Percentiles rank a stretch among this genome's conserved stretches.
phyloP scores from a whole-genome alignment of 441 rosid species.

The Erodium trifolium region DNA sequence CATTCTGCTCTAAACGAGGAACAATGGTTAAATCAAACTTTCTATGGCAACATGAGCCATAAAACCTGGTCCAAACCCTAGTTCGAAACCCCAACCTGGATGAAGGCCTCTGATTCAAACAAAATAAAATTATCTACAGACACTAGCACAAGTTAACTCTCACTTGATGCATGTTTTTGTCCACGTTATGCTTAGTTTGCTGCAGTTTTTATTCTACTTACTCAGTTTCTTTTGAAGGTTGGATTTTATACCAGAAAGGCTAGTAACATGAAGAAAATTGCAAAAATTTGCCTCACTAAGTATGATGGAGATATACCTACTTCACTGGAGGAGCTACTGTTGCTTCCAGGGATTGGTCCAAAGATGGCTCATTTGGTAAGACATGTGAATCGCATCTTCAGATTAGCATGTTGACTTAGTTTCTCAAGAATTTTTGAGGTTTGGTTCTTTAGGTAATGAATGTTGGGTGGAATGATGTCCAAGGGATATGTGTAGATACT shows the following conservation, averaged over 20 bases:
- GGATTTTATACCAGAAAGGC: constrained; percentile 93
- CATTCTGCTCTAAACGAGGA: not conserved
- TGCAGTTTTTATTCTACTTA: constrained; percentile 10
- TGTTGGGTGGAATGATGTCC: constrained; percentile 79
- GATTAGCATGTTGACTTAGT: constrained; percentile 2
- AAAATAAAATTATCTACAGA: not conserved
- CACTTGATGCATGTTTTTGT: not conserved
- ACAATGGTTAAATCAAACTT: not conserved
- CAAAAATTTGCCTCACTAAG: constrained; percentile 60
- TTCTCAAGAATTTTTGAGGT: constrained; percentile 5
- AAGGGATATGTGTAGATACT: constrained; percentile 91
- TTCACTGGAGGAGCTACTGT: constrained; percentile 71
- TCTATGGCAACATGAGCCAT: not conserved
- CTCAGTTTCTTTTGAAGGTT: constrained; percentile 38
- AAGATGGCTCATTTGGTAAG: constrained; percentile 97
- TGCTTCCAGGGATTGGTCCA: constrained; percentile 95
- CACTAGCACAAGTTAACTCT: not conserved
- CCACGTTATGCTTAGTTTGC: not conserved
- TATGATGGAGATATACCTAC: constrained; percentile 84
- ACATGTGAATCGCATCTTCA: not conserved
- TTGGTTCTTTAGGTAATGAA: constrained; percentile 63
- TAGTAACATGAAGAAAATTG: constrained; percentile 74
- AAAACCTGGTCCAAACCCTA: not conserved
- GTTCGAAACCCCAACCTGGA: not conserved
- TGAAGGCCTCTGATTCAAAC: constrained; percentile 6